Base-by-base conservation (phyloP, 495 filamentous ascomycete genomes). In the Xylaria acuta region DNA sequence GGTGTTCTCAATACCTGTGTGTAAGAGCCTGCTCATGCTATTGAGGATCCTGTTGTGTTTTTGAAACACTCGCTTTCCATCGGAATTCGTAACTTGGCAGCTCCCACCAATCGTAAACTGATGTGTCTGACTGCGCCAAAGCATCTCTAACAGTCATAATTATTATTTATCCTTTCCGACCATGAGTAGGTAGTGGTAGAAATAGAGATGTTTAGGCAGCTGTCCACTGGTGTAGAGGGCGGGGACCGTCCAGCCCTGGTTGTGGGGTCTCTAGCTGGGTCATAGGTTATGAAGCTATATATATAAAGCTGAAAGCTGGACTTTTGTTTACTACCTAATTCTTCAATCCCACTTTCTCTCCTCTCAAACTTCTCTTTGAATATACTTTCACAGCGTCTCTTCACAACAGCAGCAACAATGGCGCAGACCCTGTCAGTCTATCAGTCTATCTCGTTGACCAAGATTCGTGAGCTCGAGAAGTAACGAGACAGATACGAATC, bases 381-480 rank as follows among this genome's bases (percentile, higher is more conserved):
- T n/a, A 4, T 22, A 41, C 22, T 34, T 32, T 43, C 3, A 6
- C 36, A 3, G 25, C 12, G 30, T 56, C 22, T 53, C 45, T 16
- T 36, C 36, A 58, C 38, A 45, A n/a, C 12, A n/a, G 6, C 32
- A 38, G 45, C 25, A 45, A 75, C 56, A 70, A 83, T 81, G 80
- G 74, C 80, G 11, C 74, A 79, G n/a, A 75, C 80, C 30, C 74
- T 73, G 36, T 77, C 77, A 0, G 79, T 80, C 49, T 18, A 82
- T 92, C 84, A 88, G 73, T 90, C 88, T 53, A 90, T 92, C 79
- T 92, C 90, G 20, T 74, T 80, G 63, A 90, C 87, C 70, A 92
- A 92, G 78, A 87, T 92, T 74, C 82, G 78, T 7, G 89, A 90
- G 67, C 83, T 92, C 18, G 84, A 86, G 14, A 90, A 90, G 67